These are phyloP conservation scores for Colletotrichum simmondsii DNA, from an alignment of 2,329 filamentous ascomycete genomes.

Conservation along the genomic window DNA sequence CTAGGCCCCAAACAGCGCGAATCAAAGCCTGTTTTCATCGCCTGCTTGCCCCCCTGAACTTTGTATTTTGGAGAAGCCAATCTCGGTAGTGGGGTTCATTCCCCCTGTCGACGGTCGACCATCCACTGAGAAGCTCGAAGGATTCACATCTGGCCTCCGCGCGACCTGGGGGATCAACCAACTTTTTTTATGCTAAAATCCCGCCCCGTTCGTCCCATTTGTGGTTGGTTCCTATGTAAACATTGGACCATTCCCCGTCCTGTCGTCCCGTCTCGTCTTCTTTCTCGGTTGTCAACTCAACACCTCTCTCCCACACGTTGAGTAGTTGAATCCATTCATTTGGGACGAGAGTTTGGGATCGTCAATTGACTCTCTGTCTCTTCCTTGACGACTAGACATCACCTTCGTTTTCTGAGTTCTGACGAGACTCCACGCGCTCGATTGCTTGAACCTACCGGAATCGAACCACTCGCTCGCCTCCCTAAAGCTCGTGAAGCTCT, in stretches of 20 bases:
- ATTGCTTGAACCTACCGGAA: not conserved
- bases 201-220: conserved; percentile 14
- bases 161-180: conserved; percentile 20
- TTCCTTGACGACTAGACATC: not conserved
- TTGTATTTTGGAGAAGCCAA: conserved; percentile 7
- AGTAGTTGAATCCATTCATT: not conserved
- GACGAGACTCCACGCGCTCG: not conserved
- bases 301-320: not conserved
- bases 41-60: conserved; percentile 10
- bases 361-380: not conserved
- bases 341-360: conserved; percentile 11
- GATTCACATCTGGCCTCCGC: conserved; percentile 20
- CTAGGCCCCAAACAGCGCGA: conserved; percentile 2
- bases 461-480: not conserved
- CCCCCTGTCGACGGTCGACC: conserved; percentile 14
- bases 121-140: conserved; percentile 20
- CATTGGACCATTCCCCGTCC: conserved; percentile 8
- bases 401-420: conserved; percentile 5
- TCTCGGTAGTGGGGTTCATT: conserved; percentile 19
- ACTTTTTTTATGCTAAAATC: conserved; percentile 12
- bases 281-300: not conserved
- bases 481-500: not conserved
- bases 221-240: not conserved
- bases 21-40: conserved; percentile 30
- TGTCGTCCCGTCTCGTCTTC: not conserved